Percentiles rank a stretch among this genome's conserved stretches.
Evolutionary conservation across 2,329 filamentous ascomycete species (phyloP).

Genomic region (Hypoxylon rubiginosum): DNA sequence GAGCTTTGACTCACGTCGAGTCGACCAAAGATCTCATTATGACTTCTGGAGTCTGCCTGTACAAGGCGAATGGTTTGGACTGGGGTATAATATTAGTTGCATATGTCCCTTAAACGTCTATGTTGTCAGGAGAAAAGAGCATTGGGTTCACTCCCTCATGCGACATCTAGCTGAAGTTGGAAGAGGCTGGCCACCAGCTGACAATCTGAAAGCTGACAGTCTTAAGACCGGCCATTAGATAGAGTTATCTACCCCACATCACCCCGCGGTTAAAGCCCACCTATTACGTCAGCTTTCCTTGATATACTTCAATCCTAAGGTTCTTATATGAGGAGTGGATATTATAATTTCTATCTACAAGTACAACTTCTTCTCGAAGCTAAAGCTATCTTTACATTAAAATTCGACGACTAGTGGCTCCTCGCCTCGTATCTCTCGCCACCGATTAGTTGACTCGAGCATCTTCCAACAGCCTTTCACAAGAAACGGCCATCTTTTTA

Average conservation of each 20-base stretch:
- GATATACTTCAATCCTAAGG: background rate
- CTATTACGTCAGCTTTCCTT: background rate
- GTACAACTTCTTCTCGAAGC: no score
- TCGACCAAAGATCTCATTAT: conserved; percentile 52
- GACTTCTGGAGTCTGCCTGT: conserved; percentile 13
- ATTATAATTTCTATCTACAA: background rate
- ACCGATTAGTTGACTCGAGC: conserved; percentile 56
- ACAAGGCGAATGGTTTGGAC: conserved; percentile 5
- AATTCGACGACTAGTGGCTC: conserved; percentile 41
- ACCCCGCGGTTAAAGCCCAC: conserved; percentile 12
- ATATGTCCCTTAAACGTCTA: conserved; percentile 5
- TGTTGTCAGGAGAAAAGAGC: conserved; percentile 9
- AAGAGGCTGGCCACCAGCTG: conserved; percentile 41
- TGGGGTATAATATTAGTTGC: background rate
- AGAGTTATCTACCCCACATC: conserved; percentile 15
- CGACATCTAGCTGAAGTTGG: conserved; percentile 26
- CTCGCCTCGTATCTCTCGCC: conserved; percentile 51
- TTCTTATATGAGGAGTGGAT: background rate
- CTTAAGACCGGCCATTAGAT: conserved; percentile 15
- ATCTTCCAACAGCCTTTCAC: conserved; percentile 56
- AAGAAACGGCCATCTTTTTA: conserved; percentile 56
- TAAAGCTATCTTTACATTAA: conserved; percentile 1
- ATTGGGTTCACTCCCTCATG: background rate
- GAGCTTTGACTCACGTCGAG: conserved; percentile 48
- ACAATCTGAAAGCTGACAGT: conserved; percentile 14